A percentile compares a stretch with the other conserved stretches of the same genome.
These are phyloP conservation scores for Aspergillus novofumigatus DNA, from an alignment of 2,329 filamentous ascomycete species.

Conservation along the genomic window DNA sequence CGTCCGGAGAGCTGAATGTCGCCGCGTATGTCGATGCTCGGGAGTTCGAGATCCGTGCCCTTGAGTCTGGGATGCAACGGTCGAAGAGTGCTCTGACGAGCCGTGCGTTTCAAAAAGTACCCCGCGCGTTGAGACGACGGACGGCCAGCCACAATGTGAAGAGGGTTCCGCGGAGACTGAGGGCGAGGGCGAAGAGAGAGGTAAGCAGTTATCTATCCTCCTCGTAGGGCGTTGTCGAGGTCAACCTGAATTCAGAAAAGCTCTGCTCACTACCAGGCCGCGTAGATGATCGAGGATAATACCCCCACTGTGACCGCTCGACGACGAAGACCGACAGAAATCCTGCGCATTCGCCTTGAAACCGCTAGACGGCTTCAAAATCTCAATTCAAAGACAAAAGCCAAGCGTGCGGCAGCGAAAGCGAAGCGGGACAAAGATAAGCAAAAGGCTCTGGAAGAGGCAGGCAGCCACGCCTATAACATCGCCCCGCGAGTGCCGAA, in stretches of 20 bases:
- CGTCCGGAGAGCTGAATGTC: constrained; percentile 75
- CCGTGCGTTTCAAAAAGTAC: constrained; percentile 87
- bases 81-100: constrained; percentile 62
- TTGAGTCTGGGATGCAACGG: constrained; percentile 75
- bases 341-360: constrained; percentile 60
- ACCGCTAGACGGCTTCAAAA: constrained; percentile 67
- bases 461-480: constrained; percentile 28
- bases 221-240: not conserved
- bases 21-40: constrained; percentile 78
- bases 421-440: constrained; percentile 32
- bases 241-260: not conserved
- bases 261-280: constrained; percentile 1
- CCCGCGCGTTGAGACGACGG: constrained; percentile 74
- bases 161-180: constrained; percentile 74
- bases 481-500: constrained; percentile 53
- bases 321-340: constrained; percentile 43
- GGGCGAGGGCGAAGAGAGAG: constrained; percentile 63
- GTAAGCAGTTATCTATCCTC: constrained; percentile 22
- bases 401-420: constrained; percentile 43
- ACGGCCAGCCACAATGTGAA: constrained; percentile 96
- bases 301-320: constrained; percentile 70
- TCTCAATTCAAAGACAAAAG: constrained; percentile 48
- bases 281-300: constrained; percentile 82
- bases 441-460: constrained; percentile 17
- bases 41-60: constrained; percentile 81